Conservation (phyloP, 495 filamentous ascomycete species). For the Talaromyces proteolyticus region DNA sequence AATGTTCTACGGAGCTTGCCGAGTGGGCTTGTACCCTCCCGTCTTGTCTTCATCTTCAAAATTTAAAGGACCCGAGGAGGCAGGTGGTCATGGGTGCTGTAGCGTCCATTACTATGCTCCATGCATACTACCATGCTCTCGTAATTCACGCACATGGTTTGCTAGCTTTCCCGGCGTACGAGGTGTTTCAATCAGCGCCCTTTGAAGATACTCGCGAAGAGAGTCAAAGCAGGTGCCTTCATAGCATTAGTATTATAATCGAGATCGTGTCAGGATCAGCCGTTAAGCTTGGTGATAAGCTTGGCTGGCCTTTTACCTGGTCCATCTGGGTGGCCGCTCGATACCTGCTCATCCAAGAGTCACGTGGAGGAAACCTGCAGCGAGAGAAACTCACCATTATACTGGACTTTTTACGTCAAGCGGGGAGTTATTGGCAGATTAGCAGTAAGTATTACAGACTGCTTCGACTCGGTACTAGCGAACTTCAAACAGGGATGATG, state of each 20-base stretch:
- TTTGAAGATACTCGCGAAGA: background rate
- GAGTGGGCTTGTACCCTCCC: background rate
- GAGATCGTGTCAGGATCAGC: background rate
- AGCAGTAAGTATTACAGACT: background rate
- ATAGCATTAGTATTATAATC: background rate
- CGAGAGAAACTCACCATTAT: background rate
- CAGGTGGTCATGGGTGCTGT: background rate
- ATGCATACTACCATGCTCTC: background rate
- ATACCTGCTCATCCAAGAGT: background rate
- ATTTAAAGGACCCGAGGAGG: background rate
- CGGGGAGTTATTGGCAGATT: background rate
- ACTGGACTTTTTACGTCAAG: background rate
- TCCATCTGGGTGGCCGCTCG: background rate
- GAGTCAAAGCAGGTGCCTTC: background rate
- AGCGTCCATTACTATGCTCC: background rate
- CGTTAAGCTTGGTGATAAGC: background rate
- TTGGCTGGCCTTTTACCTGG: background rate
- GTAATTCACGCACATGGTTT: background rate
- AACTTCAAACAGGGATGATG: background rate
- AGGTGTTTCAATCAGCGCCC: background rate
- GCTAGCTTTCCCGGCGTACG: background rate
- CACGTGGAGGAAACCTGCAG: background rate
- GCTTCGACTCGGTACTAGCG: background rate
- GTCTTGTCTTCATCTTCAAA: background rate
- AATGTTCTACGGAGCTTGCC: background rate